Evolutionary conservation across 2,329 filamentous ascomycete species (phyloP), one percentile per base, ranked within the genome.

Genomic region (Neoscytalidium dimidiatum): DNA sequence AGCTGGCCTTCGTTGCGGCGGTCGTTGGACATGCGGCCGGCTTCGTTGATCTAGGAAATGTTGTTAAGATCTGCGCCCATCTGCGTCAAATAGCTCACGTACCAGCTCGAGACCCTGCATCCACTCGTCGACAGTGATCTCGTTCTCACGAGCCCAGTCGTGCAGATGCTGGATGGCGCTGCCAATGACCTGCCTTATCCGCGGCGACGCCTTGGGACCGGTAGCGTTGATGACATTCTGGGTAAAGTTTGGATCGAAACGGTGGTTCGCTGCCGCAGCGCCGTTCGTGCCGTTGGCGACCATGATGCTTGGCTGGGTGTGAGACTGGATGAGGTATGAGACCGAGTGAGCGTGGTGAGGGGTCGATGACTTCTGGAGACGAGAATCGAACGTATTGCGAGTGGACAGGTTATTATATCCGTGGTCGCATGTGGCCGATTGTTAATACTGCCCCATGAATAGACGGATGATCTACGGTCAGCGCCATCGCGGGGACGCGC

Each of bases 161-260:
- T 94, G 91, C 66, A 94, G 82, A 80, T 93, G 90, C 56, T 80
- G 82, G 77, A 92, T 88, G 70, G 92, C 78, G 29, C 85, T 82
- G 67, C 82, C 77, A 72, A 93, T 80, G 71, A 93, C 82, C 68
- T 86, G 81, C 66, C 88, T 85, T 71, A 87, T 85, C 66, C 91
- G 84, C 65, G 89, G 86, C 61, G 84, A 81, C 13, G 87, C 87
- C 71, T 90, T 87, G 71, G 90, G 88, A 62, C 89, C 87, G 82
- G 92, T 92, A 71, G 88, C 84, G 68, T 91, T 85, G 74, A 93
- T 83, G 78, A 92, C 90, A 76, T 88, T 84, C 70, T 88, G 79
- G 62, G 91, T 94, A 82, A 94, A 93, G 79, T 85, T 86, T 71
- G 91, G 91, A 77, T 94, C 91, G 81, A 91, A 92, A 70, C 80